phyloP scores from a whole-genome alignment of 2,329 filamentous ascomycete genomes.

The Bipolaris zeicola region DNA sequence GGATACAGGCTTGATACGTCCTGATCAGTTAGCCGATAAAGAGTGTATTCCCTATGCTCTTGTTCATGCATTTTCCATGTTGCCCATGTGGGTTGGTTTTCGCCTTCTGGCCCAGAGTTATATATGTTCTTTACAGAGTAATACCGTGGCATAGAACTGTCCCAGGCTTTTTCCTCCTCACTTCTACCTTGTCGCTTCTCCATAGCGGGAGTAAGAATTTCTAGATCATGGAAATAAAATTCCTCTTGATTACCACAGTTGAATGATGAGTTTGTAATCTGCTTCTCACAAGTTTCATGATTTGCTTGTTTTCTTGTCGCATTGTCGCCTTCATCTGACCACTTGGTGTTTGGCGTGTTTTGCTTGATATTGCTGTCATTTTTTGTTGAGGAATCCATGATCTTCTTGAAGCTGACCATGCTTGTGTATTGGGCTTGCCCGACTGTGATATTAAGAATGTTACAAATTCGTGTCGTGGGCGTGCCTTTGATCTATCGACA shows the following conservation, averaged over 20 bases:
- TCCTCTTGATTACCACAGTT: neutral
- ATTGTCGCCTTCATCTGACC: neutral
- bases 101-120: constrained; percentile 29
- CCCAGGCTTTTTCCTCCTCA: neutral
- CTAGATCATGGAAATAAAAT: no score
- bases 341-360: constrained; percentile 9
- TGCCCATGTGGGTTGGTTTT: constrained; percentile 33
- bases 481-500: no score
- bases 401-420: constrained; percentile 7
- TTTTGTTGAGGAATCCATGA: constrained; percentile 13
- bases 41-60: constrained; percentile 11
- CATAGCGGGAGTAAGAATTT: no score
- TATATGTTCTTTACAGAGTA: constrained; percentile 29
- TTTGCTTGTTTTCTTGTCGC: neutral
- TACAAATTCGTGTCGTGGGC: no score
- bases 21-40: neutral
- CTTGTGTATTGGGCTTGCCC: neutral
- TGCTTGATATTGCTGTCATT: constrained; percentile 8
- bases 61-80: constrained; percentile 24
- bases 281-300: neutral
- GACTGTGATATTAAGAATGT: neutral
- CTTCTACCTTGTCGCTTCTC: neutral
- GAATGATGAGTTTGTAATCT: neutral
- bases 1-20: neutral
- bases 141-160: neutral